Evolutionary conservation across 2,329 filamentous ascomycete genomes (phyloP).

Genomic region (Claviceps digitariae): DNA sequence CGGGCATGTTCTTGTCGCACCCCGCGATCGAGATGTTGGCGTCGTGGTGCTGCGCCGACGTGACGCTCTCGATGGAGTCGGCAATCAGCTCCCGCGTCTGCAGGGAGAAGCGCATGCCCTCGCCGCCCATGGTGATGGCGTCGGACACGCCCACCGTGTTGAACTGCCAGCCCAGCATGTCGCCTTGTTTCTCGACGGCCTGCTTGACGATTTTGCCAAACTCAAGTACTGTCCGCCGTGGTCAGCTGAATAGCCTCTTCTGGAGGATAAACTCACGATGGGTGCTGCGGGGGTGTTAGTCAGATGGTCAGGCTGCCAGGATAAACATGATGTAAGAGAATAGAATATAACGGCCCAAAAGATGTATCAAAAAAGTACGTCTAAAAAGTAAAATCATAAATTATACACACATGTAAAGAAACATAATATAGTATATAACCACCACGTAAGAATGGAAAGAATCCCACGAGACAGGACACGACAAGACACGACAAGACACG

Average conservation of each 20-base stretch:
- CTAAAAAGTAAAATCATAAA: no score
- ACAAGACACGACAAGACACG: no score
- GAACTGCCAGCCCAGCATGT: conserved; percentile 87
- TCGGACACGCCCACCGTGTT: conserved; percentile 83
- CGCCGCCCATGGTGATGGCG: conserved; percentile 88
- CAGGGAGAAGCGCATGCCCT: conserved; percentile 68
- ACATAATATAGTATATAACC: no score
- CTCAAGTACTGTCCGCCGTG: conserved; percentile 56
- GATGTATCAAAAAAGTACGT: no score
- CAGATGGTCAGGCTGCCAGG: no score
- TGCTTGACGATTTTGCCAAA: conserved; percentile 80
- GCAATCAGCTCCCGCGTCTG: conserved; percentile 87
- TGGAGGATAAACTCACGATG: conserved; percentile 29
- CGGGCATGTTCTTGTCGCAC: conserved; percentile 97
- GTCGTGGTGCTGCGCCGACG: conserved; percentile 82
- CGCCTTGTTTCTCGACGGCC: conserved; percentile 58
- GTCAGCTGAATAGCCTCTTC: no score
- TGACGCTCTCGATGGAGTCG: conserved; percentile 87
- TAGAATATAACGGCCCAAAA: no score
- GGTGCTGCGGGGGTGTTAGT: conserved; percentile 16
- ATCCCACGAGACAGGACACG: no score
- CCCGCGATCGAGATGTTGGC: conserved; percentile 88
- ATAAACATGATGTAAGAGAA: no score
- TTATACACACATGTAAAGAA: no score
- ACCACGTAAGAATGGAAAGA: no score